These are phyloP conservation scores for Penicillium longicatenatum DNA, from an alignment of 495 filamentous ascomycete genomes.

Conservation along the genomic window DNA sequence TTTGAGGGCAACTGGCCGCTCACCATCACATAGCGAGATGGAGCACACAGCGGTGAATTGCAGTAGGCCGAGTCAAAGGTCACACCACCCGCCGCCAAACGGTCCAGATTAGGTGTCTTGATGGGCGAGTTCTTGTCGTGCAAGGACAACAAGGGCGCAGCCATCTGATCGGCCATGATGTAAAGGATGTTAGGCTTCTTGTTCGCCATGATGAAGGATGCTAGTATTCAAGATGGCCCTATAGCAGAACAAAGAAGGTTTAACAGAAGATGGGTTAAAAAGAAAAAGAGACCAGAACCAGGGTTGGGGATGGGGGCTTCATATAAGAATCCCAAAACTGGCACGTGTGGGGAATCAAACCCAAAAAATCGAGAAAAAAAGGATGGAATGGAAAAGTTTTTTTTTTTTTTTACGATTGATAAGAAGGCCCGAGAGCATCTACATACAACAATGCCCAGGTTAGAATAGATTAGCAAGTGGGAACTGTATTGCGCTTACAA, in stretches of 20 bases:
- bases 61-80: constrained; percentile 90
- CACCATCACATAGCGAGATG: constrained; percentile 86
- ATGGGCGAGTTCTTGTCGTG: constrained; percentile 80
- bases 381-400: constrained; percentile 9
- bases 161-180: constrained; percentile 93
- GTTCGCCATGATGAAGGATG: constrained; percentile 34
- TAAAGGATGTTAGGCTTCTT: constrained; percentile 75
- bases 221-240: not conserved
- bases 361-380: constrained; percentile 8
- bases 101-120: constrained; percentile 82
- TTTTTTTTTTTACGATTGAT: constrained; percentile 6
- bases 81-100: constrained; percentile 73
- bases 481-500: constrained; percentile 8
- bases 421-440: constrained; percentile 7
- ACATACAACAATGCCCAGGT: constrained; percentile 11
- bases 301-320: constrained; percentile 5
- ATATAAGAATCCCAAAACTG: constrained; percentile 7
- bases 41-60: constrained; percentile 84
- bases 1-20: constrained; percentile 83
- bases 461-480: constrained; percentile 10
- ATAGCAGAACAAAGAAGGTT: constrained; percentile 6
- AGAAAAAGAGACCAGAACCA: constrained; percentile 4
- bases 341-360: constrained; percentile 22
- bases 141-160: constrained; percentile 80
- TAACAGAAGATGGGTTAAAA: constrained; percentile 1